Percentiles rank a stretch among this genome's conserved stretches.
Evolutionary conservation across 108 stramenopile genomes (phyloP).

Genomic region (Skeletonema potamos): DNA sequence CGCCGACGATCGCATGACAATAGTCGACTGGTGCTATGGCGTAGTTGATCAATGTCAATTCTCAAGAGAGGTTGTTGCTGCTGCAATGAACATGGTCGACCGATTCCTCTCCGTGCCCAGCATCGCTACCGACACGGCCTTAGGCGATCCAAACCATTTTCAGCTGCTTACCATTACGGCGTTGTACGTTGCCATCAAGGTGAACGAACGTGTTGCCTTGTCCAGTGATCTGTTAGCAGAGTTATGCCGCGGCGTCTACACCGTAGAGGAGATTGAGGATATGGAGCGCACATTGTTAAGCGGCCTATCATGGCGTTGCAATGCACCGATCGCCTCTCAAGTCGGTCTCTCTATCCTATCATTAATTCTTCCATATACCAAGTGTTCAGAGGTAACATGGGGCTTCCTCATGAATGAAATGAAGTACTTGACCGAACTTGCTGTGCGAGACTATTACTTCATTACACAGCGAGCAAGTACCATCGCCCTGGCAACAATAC

Average conservation of each 20-base stretch:
- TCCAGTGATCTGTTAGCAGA: conserved; percentile 45
- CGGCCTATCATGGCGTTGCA: conserved; percentile 44
- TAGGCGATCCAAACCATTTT: conserved; percentile 41
- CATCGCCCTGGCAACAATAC: conserved; percentile 36
- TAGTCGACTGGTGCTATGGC: conserved; percentile 29
- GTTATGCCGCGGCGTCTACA: conserved; percentile 55
- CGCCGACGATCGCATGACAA: conserved; percentile 2
- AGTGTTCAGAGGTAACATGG: not conserved
- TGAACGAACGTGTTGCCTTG: conserved; percentile 53
- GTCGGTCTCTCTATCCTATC: conserved; percentile 25
- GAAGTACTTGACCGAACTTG: conserved; percentile 36
- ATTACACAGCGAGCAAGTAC: conserved; percentile 17
- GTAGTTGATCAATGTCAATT: conserved; percentile 15
- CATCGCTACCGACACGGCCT: not conserved
- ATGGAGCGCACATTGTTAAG: conserved; percentile 49
- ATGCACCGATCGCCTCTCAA: conserved; percentile 28
- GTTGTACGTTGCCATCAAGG: conserved; percentile 64
- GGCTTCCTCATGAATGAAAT: conserved; percentile 24
- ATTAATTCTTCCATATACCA: not conserved
- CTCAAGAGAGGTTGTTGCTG: conserved; percentile 4
- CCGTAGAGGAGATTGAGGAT: conserved; percentile 46
- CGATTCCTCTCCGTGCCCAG: conserved; percentile 19
- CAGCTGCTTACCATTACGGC: conserved; percentile 57
- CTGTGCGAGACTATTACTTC: conserved; percentile 32
- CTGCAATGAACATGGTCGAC: conserved; percentile 24